Percentiles rank a stretch among this genome's conserved stretches.
phyloP scores from a whole-genome alignment of 2,329 filamentous ascomycete genomes.

The Colletotrichum orchidophilum region DNA sequence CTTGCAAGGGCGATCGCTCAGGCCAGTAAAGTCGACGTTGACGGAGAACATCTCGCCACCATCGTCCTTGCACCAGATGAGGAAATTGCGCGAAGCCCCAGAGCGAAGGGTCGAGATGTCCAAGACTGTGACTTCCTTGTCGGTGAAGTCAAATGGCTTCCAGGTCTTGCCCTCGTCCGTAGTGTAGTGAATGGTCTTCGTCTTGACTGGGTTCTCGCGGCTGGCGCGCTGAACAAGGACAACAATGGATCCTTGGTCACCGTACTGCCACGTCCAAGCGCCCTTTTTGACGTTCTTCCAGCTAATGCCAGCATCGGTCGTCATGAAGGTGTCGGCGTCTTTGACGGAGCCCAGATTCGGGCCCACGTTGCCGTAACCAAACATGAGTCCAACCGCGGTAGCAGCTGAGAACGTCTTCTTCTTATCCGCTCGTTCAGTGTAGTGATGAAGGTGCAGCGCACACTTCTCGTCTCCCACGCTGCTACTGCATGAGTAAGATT shows the following conservation, averaged over 20 bases:
- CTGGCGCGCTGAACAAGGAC: constrained; percentile 81
- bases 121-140: constrained; percentile 75
- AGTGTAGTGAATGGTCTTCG: constrained; percentile 77
- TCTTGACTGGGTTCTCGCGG: constrained; percentile 73
- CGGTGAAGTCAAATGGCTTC: constrained; percentile 77
- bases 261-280: constrained; percentile 91
- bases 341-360: constrained; percentile 69
- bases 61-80: constrained; percentile 80
- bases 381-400: constrained; percentile 89
- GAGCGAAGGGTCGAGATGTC: constrained; percentile 90
- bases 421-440: constrained; percentile 87
- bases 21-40: constrained; percentile 88
- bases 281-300: constrained; percentile 91
- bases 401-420: constrained; percentile 88
- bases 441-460: constrained; percentile 92
- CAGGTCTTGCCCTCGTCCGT: constrained; percentile 84
- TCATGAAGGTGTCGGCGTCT: constrained; percentile 90
- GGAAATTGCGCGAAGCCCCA: constrained; percentile 89
- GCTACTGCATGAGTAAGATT: constrained; percentile 74
- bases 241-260: constrained; percentile 92
- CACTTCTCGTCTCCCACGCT: constrained; percentile 72
- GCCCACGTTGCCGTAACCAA: constrained; percentile 93
- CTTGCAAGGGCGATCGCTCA: constrained; percentile 78
- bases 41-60: constrained; percentile 73
- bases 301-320: constrained; percentile 85